These are phyloP conservation scores for Lepidopterella palustris DNA, from an alignment of 495 filamentous ascomycete species.

Conservation along the genomic window DNA sequence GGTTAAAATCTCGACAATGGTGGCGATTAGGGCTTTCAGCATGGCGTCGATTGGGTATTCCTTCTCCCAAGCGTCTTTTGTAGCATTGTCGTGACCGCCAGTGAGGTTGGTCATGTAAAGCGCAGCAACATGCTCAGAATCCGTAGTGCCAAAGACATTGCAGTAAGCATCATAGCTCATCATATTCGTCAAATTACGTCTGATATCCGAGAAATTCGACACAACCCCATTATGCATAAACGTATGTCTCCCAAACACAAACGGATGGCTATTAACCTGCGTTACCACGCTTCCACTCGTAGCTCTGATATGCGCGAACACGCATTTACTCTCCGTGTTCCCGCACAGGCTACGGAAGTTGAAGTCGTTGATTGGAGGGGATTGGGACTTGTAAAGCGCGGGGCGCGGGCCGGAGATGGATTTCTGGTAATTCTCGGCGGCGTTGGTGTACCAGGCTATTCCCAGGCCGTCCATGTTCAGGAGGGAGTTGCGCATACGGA, in stretches of 20 bases:
- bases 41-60: constrained; percentile 38
- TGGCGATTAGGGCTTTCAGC: constrained; percentile 38
- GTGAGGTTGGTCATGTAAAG: constrained; percentile 46
- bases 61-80: constrained; percentile 36
- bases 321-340: constrained; percentile 39
- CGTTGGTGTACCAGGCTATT: constrained; percentile 40
- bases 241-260: constrained; percentile 44
- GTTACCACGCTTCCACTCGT: constrained; percentile 40
- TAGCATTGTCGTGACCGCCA: constrained; percentile 9
- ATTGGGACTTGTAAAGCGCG: constrained; percentile 43
- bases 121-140: constrained; percentile 47
- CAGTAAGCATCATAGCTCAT: constrained; percentile 41
- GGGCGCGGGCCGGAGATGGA: constrained; percentile 33
- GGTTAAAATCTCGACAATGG: constrained; percentile 38
- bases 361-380: constrained; percentile 43
- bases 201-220: constrained; percentile 39
- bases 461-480: constrained; percentile 47
- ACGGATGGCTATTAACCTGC: constrained; percentile 46
- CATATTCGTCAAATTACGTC: constrained; percentile 36
- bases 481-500: constrained; percentile 42
- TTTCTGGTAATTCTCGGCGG: constrained; percentile 31
- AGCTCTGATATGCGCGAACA: constrained; percentile 45
- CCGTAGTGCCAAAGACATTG: constrained; percentile 44
- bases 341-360: constrained; percentile 43
- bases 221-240: constrained; percentile 49